phyloP scores from a whole-genome alignment of 352 stramenopile genomes.

The Phytophthora fragariae region DNA sequence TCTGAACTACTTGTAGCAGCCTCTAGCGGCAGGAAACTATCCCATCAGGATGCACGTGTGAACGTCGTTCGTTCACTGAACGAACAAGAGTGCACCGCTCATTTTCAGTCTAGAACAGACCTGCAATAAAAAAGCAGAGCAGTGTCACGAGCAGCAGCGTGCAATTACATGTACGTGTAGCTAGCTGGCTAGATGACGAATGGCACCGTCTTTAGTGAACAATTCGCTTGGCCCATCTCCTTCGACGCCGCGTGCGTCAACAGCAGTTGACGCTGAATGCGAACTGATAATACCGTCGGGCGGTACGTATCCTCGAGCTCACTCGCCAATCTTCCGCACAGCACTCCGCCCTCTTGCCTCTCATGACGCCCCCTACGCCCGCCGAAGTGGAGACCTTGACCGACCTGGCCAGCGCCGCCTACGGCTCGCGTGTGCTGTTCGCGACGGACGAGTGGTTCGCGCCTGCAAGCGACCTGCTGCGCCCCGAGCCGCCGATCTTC shows the following conservation, averaged over 20 bases:
- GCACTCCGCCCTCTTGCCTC: background rate
- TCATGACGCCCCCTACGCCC: slow-evolving; percentile 9
- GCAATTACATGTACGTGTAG: too few species aligned
- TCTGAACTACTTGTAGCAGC: too few species aligned
- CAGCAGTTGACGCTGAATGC: background rate
- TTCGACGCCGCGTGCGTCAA: background rate
- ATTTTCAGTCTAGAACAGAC: too few species aligned
- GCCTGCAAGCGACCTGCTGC: slow-evolving; percentile 84
- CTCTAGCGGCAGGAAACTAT: too few species aligned
- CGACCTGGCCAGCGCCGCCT: slow-evolving; percentile 66
- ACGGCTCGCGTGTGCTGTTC: slow-evolving; percentile 85
- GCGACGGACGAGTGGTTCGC: slow-evolving; percentile 96
- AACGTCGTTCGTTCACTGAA: too few species aligned
- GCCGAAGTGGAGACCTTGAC: slow-evolving; percentile 49
- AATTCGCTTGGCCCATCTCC: background rate
- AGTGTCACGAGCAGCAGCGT: too few species aligned
- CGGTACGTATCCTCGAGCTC: background rate
- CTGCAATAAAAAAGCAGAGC: too few species aligned
- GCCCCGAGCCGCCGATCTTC: slow-evolving; percentile 82
- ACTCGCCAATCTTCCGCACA: slow-evolving; percentile 23
- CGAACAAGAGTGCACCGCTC: too few species aligned
- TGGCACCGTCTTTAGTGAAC: too few species aligned
- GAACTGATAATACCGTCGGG: background rate
- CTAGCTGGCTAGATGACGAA: too few species aligned
- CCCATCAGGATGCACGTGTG: too few species aligned